Conservation (phyloP, 2,329 filamentous ascomycete genomes). For the Diaporthe amygdali region DNA sequence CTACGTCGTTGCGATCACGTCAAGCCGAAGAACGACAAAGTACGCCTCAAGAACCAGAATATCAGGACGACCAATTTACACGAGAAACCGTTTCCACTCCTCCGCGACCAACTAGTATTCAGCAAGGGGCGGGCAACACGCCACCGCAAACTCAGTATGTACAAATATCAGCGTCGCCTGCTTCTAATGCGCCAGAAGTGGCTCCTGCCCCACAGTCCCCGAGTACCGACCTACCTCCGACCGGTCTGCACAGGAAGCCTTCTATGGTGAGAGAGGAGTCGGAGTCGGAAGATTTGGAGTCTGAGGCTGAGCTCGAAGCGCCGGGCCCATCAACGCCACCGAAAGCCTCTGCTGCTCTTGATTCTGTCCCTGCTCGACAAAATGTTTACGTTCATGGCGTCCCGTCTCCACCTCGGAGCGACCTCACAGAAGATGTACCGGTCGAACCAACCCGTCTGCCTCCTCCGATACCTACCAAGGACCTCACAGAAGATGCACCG, state of each 20-base stretch:
- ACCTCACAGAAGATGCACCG: constrained; percentile 17
- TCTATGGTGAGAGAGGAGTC: constrained; percentile 50
- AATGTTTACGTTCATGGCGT: constrained; percentile 30
- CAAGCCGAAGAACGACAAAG: constrained; percentile 30
- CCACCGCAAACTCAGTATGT: background rate
- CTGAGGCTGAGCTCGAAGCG: constrained; percentile 29
- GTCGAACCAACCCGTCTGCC: background rate
- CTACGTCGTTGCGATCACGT: constrained; percentile 18
- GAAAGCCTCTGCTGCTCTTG: constrained; percentile 36
- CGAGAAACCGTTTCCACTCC: background rate
- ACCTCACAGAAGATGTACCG: constrained; percentile 17
- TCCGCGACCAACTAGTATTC: background rate
- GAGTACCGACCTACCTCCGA: background rate
- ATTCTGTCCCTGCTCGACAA: constrained; percentile 42
- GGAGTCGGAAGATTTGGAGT: constrained; percentile 32
- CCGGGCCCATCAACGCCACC: constrained; percentile 23
- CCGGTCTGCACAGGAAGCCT: constrained; percentile 41
- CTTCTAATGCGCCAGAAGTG: constrained; percentile 22
- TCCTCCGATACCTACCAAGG: constrained; percentile 2
- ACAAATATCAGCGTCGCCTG: constrained; percentile 11
- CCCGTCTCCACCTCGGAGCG: constrained; percentile 23
- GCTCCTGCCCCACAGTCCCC: background rate
- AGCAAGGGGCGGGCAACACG: background rate
- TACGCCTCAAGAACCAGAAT: constrained; percentile 13
- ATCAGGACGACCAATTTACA: constrained; percentile 19